These are phyloP conservation scores for Plectosphaerella cucumerina DNA, from an alignment of 2,329 filamentous ascomycete genomes.

Conservation along the genomic window DNA sequence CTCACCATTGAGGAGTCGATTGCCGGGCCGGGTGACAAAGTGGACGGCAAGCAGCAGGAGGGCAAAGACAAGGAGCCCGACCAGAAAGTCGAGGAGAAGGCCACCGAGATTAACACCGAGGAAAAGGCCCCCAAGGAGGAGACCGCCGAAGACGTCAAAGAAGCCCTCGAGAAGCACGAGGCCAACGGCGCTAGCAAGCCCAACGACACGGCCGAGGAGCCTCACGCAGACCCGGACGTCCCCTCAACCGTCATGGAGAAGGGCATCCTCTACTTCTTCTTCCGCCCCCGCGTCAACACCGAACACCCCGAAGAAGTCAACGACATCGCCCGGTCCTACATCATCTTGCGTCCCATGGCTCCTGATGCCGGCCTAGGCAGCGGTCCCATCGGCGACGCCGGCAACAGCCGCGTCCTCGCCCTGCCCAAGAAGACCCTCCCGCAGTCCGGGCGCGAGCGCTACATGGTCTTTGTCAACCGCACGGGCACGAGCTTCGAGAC, in stretches of 20 bases:
- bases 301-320: constrained; percentile 63
- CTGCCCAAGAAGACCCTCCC: constrained; percentile 85
- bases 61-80: background rate
- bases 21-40: background rate
- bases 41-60: too few relatives aligned
- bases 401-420: constrained; percentile 68
- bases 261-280: constrained; percentile 89
- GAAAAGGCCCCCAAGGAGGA: background rate
- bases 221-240: constrained; percentile 8
- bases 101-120: background rate
- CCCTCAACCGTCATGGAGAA: constrained; percentile 68
- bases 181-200: background rate
- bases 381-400: constrained; percentile 40
- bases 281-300: constrained; percentile 70
- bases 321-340: constrained; percentile 74
- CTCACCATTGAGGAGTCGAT: constrained; percentile 10
- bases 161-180: background rate
- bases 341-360: constrained; percentile 71
- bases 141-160: background rate
- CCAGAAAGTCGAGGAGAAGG: constrained; percentile 1
- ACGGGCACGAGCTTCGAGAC: constrained; percentile 59
- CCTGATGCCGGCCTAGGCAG: constrained; percentile 62
- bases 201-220: constrained; percentile 7
- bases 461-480: constrained; percentile 83
- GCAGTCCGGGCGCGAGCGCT: constrained; percentile 61